These are phyloP conservation scores for Strigomonas culicis DNA, from an alignment of 208 protist genomes.

Conservation along the genomic window DNA sequence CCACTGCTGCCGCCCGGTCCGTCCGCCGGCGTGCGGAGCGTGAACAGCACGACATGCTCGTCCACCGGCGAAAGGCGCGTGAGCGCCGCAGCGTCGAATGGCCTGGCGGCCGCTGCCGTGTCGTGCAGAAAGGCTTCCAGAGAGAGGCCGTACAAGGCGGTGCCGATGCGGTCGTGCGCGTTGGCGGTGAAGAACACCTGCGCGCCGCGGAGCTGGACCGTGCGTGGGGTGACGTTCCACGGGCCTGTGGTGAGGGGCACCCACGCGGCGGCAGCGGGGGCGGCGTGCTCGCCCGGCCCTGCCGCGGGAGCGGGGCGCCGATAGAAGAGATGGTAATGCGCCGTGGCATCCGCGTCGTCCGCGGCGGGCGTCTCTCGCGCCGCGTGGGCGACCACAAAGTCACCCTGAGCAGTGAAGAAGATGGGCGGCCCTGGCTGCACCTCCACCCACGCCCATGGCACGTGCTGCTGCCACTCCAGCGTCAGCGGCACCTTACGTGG, in stretches of 20 bases:
- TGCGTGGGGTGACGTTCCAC: slow-evolving; percentile 62
- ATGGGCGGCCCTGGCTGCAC: slow-evolving; percentile 39
- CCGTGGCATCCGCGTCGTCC: slow-evolving; percentile 39
- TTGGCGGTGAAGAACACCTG: slow-evolving; percentile 66
- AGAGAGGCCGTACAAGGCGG: slow-evolving; percentile 47
- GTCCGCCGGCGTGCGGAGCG: no score
- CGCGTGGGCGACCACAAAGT: slow-evolving; percentile 57
- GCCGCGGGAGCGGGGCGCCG: no score
- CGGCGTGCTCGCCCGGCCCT: slow-evolving; percentile 18
- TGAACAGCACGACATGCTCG: slow-evolving; percentile 66
- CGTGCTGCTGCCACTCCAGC: slow-evolving; percentile 49
- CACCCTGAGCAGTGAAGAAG: slow-evolving; percentile 38
- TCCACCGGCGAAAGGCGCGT: slow-evolving; percentile 32
- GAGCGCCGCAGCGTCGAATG: slow-evolving; percentile 23
- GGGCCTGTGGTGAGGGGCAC: slow-evolving; percentile 50
- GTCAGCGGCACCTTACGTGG: slow-evolving; percentile 10
- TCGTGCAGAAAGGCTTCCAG: background rate
- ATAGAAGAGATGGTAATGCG: slow-evolving; percentile 62
- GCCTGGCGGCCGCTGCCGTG: slow-evolving; percentile 1
- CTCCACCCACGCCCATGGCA: slow-evolving; percentile 81
- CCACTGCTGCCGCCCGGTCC: no score
- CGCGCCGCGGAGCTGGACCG: slow-evolving; percentile 17
- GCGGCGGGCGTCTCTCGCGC: background rate
- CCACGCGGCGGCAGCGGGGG: slow-evolving; percentile 28
- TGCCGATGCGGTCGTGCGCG: slow-evolving; percentile 44